phyloP scores from a whole-genome alignment of 805 yeast genomes.

The Aciculoconidium aculeatum region DNA sequence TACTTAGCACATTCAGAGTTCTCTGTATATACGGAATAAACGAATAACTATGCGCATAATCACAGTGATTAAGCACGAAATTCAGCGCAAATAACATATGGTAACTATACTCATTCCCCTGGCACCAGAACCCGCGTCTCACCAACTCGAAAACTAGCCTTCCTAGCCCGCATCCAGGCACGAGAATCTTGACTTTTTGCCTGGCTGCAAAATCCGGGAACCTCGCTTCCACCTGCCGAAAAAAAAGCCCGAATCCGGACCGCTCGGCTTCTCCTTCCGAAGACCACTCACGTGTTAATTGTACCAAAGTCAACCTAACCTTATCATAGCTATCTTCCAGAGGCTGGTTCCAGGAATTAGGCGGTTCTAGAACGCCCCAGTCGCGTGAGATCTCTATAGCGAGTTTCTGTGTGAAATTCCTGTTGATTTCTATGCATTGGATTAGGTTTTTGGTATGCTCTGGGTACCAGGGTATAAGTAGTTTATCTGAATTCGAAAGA shows the following conservation, averaged over 20 bases:
- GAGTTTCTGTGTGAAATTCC: conserved; percentile 35
- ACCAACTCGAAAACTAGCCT: conserved; percentile 53
- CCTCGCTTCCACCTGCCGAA: conserved; percentile 23
- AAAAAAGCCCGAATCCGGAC: too few relatives aligned
- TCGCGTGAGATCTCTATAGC: conserved; percentile 38
- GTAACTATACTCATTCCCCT: conserved; percentile 62
- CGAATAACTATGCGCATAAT: conserved; percentile 31
- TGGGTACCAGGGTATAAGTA: conserved; percentile 46
- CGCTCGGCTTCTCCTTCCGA: conserved; percentile 47
- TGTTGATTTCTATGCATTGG: conserved; percentile 41
- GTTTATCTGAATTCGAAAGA: conserved; percentile 35
- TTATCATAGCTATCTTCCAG: conserved; percentile 45
- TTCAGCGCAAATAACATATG: conserved; percentile 58
- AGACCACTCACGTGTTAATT: conserved; percentile 60
- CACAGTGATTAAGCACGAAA: conserved; percentile 45
- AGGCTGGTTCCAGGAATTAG: conserved; percentile 38
- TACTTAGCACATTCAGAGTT: conserved; percentile 38
- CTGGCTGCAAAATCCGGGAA: conserved; percentile 35
- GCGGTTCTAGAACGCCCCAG: conserved; percentile 44
- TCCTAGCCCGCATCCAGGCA: conserved; percentile 65
- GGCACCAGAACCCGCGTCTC: conserved; percentile 49
- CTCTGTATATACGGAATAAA: conserved; percentile 54
- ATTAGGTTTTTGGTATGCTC: conserved; percentile 34
- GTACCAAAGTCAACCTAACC: conserved; percentile 50
- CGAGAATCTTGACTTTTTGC: conserved; percentile 38